Conservation (phyloP, 345 rosid species). For the Salix suchowensis region DNA sequence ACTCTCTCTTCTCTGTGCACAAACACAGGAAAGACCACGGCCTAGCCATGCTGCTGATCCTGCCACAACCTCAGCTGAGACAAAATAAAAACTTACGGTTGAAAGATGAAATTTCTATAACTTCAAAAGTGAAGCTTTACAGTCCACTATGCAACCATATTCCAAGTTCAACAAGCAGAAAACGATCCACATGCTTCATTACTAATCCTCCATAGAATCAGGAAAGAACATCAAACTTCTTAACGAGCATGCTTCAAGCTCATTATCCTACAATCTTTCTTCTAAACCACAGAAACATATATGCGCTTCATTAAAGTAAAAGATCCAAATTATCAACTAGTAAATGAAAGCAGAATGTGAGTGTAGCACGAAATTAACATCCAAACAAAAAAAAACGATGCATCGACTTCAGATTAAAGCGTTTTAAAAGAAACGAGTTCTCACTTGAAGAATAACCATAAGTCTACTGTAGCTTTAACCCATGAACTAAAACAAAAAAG, state of each 20-base stretch:
- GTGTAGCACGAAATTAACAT: background rate
- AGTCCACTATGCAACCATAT: background rate
- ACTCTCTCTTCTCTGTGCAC: slow-evolving; percentile 85
- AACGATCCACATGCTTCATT: background rate
- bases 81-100: slow-evolving; percentile 30
- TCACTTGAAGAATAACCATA: background rate
- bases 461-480: background rate
- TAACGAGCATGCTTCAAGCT: background rate
- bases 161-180: background rate
- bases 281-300: background rate
- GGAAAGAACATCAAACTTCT: background rate
- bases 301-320: background rate
- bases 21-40: slow-evolving; percentile 96
- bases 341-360: background rate
- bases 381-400: background rate
- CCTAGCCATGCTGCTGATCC: slow-evolving; percentile 99
- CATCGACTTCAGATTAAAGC: background rate
- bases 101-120: slow-evolving; percentile 19
- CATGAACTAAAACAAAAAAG: background rate
- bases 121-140: background rate
- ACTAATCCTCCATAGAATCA: background rate
- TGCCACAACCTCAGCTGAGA: slow-evolving; percentile 94
- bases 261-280: background rate
- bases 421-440: background rate
- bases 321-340: background rate